Evolutionary conservation across 768 basidiomycete genomes (phyloP), one percentile per base, ranked within the genome.

Genomic region (Mycena galopus): DNA sequence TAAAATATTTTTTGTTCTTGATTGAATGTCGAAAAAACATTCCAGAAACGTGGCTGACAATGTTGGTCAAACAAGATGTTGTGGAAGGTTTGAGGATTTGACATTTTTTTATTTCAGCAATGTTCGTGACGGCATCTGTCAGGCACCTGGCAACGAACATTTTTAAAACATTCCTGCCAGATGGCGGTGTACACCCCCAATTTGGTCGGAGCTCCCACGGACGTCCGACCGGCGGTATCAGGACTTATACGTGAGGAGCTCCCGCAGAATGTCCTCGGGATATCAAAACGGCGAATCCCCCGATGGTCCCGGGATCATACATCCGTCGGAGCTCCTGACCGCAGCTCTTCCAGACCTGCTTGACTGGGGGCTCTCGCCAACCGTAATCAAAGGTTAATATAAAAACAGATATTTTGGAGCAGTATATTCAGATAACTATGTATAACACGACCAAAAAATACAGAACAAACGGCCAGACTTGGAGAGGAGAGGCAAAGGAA

Each of bases 201-300:
- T 57, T 57, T 57, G 55, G 55, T 57, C 55, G 55, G 55, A 57
- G 55, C 55, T 57, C 29, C 55, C 55, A 32, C 55, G 30, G 55
- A 58, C n/a, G 32, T 58, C 57, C 32, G 33, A 58, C 19, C 57
- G n/a, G 33, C 57, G 21, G 14, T 58, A 23, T 58, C 33, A n/a
- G 33, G 33, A n/a, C 33, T 58, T 23, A n/a, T 58, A 58, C 3
- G 57, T 33, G 57, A 57, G 30, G 30, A 57, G 55, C 2, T 57
- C 55, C 55, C 12, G 21, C 5, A 33, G 33, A 33, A 57, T 32
- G 25, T 53, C 51, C 51, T 25, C 19, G 51, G 51, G 51, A 53
- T 53, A 53, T 53, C 51, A 53, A 53, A 53, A 53, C 23, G 11
- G 4, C 10, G 25, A 53, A 53, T 53, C 51, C 23, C 25, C 4